Base-by-base conservation (phyloP, 2,329 filamentous ascomycete genomes). In the Sphaerulina vaccinii region DNA sequence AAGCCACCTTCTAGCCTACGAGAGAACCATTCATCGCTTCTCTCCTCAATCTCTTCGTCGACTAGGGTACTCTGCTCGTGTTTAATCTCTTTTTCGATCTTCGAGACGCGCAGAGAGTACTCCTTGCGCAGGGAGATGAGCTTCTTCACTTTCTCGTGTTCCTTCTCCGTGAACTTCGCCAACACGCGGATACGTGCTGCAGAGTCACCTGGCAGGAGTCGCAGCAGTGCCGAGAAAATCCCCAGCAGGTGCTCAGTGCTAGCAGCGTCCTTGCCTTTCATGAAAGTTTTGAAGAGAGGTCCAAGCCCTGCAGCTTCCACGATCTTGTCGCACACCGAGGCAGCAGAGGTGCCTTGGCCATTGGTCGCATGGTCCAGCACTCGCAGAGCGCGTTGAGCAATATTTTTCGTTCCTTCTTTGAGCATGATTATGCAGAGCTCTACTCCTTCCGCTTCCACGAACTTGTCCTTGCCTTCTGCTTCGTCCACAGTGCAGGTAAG, bases 111-210 rank as follows among this genome's bases (percentile, higher is more conserved):
- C 0, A 78, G 74, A 0, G 80, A 79, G 66, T 90, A 95, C 10
- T 88, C 86, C 41, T 82, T 74, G 35, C 91, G 81, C 41, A 96
- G 70, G 54, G 79, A 76, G 29, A 95, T 69, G 3, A 97, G 75
- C 66, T 85, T 88, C 5, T 68, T 73, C 32, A 90, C 82, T 75
- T 97, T 97, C 60, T 86, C 89, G 68, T 95, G 96, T 59, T 96
- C 85, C 67, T 90, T 95, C 70, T 99, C 93, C 15, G 96, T 87
- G 64, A 97, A 97, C 66, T 99, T 99, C 41, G 91, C 92, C 3
- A 97, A 79, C 1, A 86, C 81, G 3, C 93, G 83, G 61, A 97
- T 95, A 5, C 93, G 82, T 24, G 85, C 79, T 0, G 88, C 78
- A 1, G 88, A 90, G 24, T 89, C 83, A 13, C 84, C 87, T 0